These are phyloP conservation scores for Lasiodiplodia gonubiensis DNA, from an alignment of 2,329 filamentous ascomycete genomes.

Conservation along the genomic window DNA sequence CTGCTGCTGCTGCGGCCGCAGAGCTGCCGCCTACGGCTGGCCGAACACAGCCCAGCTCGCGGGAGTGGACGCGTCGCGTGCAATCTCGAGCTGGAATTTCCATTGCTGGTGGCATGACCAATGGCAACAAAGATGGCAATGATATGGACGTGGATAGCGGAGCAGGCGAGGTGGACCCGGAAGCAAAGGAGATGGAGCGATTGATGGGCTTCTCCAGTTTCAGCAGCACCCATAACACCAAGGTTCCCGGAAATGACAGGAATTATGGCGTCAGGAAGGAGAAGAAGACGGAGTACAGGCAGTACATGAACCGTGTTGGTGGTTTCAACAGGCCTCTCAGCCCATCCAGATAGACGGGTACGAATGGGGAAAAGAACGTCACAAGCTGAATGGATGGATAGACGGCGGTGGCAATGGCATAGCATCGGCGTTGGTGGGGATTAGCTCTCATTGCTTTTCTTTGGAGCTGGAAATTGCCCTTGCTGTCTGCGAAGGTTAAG, in stretches of 20 bases:
- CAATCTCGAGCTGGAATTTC: background rate
- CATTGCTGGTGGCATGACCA: background rate
- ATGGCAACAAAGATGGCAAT: slow-evolving; percentile 29
- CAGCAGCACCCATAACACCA: slow-evolving; percentile 83
- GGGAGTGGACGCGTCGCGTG: slow-evolving; percentile 16
- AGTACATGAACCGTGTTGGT: slow-evolving; percentile 91
- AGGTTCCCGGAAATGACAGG: slow-evolving; percentile 82
- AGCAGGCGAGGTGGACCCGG: slow-evolving; percentile 60
- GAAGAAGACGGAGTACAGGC: slow-evolving; percentile 92
- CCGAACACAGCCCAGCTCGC: slow-evolving; percentile 21
- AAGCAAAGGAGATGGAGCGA: slow-evolving; percentile 74
- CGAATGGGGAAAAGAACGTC: background rate
- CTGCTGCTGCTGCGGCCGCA: background rate
- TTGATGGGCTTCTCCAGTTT: slow-evolving; percentile 93
- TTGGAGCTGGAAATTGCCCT: background rate
- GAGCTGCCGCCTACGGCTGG: background rate
- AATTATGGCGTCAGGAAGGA: slow-evolving; percentile 83
- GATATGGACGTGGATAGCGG: slow-evolving; percentile 41
- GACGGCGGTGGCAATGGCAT: background rate
- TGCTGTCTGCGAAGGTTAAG: background rate
- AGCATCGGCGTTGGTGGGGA: slow-evolving; percentile 25
- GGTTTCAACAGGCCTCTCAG: slow-evolving; percentile 82
- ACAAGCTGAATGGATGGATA: background rate
- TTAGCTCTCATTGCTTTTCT: background rate
- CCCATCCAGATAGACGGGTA: slow-evolving; percentile 31